Evolutionary conservation across 2,329 filamentous ascomycete genomes (phyloP), one percentile per base, ranked within the genome.

Genomic region (Ploettnerulaceae sp.): DNA sequence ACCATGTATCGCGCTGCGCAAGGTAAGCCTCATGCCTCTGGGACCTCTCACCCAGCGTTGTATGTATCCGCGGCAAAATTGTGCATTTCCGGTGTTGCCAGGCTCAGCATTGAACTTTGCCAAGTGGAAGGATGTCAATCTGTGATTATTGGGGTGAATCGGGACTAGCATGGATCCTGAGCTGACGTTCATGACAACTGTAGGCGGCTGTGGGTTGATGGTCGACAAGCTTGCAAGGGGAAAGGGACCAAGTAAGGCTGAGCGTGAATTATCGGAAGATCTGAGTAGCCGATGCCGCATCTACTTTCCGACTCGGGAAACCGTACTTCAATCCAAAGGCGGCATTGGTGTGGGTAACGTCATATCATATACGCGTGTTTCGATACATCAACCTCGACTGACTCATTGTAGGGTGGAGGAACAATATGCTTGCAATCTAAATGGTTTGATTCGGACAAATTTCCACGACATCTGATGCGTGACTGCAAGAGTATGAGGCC

Each of bases 351-450:
- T 82, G 58, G 65, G 76, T 54, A 24, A 25, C 12, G 8, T n/a
- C n/a, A n/a, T n/a, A n/a, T n/a, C n/a, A n/a, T n/a, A n/a, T n/a
- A n/a, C n/a, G n/a, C n/a, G n/a, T n/a, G n/a, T n/a, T n/a, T n/a
- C n/a, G n/a, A n/a, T n/a, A n/a, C n/a, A n/a, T n/a, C n/a, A n/a
- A n/a, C 37, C 2, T 32, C 34, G 18, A 39, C 41, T 48, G 33
- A 49, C 40, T 28, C 21, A 31, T 32, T 25, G 5, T 50, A 84
- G 79, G 69, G 70, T 31, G 93, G 80, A 17, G 91, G 91, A 7
- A 95, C 90, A 0, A 89, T 97, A 49, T 95, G 85, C 60, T 75
- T 93, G 49, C 77, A 84, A 51, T 69, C 75, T 7, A 81, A 79
- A 51, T 89, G 52, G 81, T 97, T 84, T 75, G 71, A 82, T 32